Evolutionary conservation across 2,329 filamentous ascomycete genomes (phyloP).

Genomic region (Fusarium sp.): DNA sequence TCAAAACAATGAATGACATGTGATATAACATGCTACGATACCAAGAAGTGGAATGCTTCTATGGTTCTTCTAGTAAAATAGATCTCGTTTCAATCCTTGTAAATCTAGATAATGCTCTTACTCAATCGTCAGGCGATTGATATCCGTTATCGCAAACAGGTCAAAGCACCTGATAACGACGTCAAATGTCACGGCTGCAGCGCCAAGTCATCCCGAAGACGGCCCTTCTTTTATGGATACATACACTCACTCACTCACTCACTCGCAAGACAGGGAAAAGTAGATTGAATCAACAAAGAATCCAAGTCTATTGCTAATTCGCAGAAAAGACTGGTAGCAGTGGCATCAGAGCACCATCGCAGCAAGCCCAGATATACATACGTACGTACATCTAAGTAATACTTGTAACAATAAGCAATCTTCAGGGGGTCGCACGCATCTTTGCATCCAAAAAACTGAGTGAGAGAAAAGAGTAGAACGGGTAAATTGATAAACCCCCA

Average conservation of each 20-base stretch:
- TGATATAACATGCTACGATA: slow-evolving; percentile 6
- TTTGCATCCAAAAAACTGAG: slow-evolving; percentile 24
- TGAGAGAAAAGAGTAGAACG: slow-evolving; percentile 15
- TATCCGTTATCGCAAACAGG: slow-evolving; percentile 1
- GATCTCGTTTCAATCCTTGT: slow-evolving; percentile 8
- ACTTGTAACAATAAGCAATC: slow-evolving; percentile 22
- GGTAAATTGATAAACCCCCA: slow-evolving; percentile 29
- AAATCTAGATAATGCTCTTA: slow-evolving; percentile 12
- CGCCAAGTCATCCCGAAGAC: slow-evolving; percentile 15
- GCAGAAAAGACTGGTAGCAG: slow-evolving; percentile 28
- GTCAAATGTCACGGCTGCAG: neutral
- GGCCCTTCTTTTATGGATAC: slow-evolving; percentile 25
- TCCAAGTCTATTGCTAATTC: slow-evolving; percentile 33
- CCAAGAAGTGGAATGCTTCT: slow-evolving; percentile 9
- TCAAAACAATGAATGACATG: neutral
- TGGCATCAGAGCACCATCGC: slow-evolving; percentile 10
- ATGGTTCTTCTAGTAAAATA: slow-evolving; percentile 8
- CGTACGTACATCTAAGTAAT: slow-evolving; percentile 14
- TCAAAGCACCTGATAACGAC: slow-evolving; percentile 32
- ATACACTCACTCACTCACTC: too few species aligned
- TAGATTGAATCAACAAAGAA: slow-evolving; percentile 15
- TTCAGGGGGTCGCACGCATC: slow-evolving; percentile 23
- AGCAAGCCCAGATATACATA: slow-evolving; percentile 22
- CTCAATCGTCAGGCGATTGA: slow-evolving; percentile 15
- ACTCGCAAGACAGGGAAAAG: neutral